Percentiles rank a stretch among this genome's conserved stretches.
Evolutionary conservation across 495 filamentous ascomycete species (phyloP).

Genomic region (Aspergillus hancockii): DNA sequence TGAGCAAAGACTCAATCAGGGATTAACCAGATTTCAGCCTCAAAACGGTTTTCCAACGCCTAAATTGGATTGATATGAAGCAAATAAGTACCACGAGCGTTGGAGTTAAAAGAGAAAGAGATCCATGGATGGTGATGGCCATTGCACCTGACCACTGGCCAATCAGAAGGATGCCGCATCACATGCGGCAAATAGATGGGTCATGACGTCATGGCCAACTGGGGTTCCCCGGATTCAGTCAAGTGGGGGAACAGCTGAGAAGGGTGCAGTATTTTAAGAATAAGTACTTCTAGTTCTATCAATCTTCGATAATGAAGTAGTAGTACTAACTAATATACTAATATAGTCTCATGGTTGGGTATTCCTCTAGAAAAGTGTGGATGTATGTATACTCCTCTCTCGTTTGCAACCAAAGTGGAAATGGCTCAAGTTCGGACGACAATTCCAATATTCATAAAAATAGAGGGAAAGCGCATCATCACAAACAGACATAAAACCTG

Average conservation of each 20-base stretch:
- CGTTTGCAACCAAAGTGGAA: too few relatives aligned
- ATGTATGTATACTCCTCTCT: not conserved
- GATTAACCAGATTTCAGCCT: not conserved
- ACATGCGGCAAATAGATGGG: not conserved
- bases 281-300: too few relatives aligned
- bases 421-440: too few relatives aligned
- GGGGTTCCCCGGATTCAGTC: conserved; percentile 15
- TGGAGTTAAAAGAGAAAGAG: not conserved
- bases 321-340: too few relatives aligned
- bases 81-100: not conserved
- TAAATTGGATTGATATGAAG: not conserved
- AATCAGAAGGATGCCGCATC: not conserved
- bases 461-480: too few relatives aligned
- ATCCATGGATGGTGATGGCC: not conserved
- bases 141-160: not conserved
- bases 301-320: too few relatives aligned
- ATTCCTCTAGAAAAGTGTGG: too few relatives aligned
- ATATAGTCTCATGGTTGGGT: too few relatives aligned
- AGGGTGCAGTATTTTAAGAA: too few relatives aligned
- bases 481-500: too few relatives aligned
- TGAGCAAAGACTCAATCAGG: not conserved
- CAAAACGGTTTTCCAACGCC: too few relatives aligned
- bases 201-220: conserved; percentile 14
- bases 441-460: not conserved
- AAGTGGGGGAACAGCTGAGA: not conserved